Conservation (phyloP, 2,329 filamentous ascomycete species). For the Talaromyces sp. region DNA sequence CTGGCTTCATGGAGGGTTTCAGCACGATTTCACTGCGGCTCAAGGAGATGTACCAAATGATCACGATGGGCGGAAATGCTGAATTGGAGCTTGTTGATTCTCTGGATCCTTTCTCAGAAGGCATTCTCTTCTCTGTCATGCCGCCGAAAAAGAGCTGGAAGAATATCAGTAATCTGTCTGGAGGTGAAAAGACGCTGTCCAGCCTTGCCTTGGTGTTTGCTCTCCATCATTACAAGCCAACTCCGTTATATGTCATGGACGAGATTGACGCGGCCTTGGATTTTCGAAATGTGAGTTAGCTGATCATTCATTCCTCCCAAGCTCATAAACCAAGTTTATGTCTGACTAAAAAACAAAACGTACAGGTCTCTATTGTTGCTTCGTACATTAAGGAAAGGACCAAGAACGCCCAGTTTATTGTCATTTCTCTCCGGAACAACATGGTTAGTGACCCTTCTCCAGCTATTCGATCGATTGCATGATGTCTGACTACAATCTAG, state of each 20-base stretch:
- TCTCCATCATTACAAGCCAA: conserved; percentile 95
- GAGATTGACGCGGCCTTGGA: conserved; percentile 98
- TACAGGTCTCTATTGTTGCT: conserved; percentile 91
- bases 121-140: conserved; percentile 97
- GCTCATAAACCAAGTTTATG: neutral
- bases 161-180: conserved; percentile 93
- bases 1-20: conserved; percentile 99
- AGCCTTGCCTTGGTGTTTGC: conserved; percentile 96
- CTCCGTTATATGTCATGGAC: conserved; percentile 98
- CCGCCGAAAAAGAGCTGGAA: conserved; percentile 99
- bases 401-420: conserved; percentile 98
- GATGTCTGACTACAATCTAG: conserved; percentile 24
- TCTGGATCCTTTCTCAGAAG: conserved; percentile 93
- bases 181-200: conserved; percentile 95
- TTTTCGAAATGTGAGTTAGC: conserved; percentile 82
- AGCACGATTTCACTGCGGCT: conserved; percentile 86
- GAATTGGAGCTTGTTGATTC: conserved; percentile 96
- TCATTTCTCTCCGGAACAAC: conserved; percentile 96
- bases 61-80: conserved; percentile 98
- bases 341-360: conserved; percentile 17
- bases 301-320: no score
- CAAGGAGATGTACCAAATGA: conserved; percentile 99
- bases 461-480: neutral
- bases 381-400: conserved; percentile 99
- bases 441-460: conserved; percentile 55